These are phyloP conservation scores for Eucalyptus melliodora DNA, from an alignment of 345 rosid genomes.

Conservation along the genomic window DNA sequence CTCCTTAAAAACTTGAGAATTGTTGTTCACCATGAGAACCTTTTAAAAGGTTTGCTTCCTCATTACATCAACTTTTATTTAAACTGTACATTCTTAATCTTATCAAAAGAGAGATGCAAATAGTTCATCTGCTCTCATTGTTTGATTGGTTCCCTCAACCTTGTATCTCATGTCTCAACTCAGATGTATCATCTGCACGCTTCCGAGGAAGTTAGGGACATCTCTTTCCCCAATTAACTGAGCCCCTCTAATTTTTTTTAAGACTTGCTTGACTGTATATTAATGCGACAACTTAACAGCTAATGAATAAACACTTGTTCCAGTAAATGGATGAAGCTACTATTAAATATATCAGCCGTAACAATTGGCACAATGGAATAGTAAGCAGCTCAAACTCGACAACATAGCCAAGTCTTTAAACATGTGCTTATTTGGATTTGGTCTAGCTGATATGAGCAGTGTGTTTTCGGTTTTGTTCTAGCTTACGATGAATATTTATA, in stretches of 20 bases:
- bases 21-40: not conserved
- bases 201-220: not conserved
- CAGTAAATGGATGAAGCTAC: conserved; percentile 91
- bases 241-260: not conserved
- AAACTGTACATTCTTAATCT: not conserved
- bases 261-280: not conserved
- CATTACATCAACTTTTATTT: not conserved
- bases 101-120: not conserved
- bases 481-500: not conserved
- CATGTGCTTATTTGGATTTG: not conserved
- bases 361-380: conserved; percentile 88
- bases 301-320: not conserved
- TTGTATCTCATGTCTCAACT: not conserved
- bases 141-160: not conserved
- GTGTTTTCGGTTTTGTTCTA: not conserved
- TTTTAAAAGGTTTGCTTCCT: not conserved
- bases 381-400: conserved; percentile 23
- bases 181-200: not conserved
- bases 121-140: not conserved
- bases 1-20: not conserved
- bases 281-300: not conserved
- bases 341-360: conserved; percentile 50
- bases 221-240: not conserved
- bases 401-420: not conserved
- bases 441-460: not conserved